Evolutionary conservation across 2,329 filamentous ascomycete species (phyloP), one percentile per base, ranked within the genome.

Genomic region (Fusarium sp.): DNA sequence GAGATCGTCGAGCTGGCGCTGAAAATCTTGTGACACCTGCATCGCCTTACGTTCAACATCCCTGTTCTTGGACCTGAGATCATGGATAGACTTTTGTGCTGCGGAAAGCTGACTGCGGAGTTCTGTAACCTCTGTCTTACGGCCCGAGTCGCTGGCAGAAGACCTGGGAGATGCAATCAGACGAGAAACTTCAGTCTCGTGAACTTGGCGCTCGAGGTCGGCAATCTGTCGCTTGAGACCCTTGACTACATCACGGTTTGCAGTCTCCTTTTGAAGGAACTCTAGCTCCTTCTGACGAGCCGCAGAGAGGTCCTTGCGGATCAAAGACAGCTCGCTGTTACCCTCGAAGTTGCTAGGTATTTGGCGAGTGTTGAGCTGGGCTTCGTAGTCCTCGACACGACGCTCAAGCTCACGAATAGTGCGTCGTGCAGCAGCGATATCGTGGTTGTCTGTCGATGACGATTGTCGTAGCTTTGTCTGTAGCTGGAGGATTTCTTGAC

Each of bases 211-310:
- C 75, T 93, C 91, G 17, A 94, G 84, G 36, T 92, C 88, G 3
- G 85, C 82, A 49, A 93, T 85, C 59, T 90, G 87, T 47, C 86
- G 84, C 76, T 91, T 92, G 60, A 92, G 85, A 21, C 83, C 81
- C 62, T 90, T 89, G 61, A 91, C 83, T 3, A 83, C 80, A 31
- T 91, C 87, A 70, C 89, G 91, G 69, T 91, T 87, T 8, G 86
- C 78, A 11, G 85, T 81, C 73, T 93, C 91, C n/a, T 89, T 88
- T 71, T 92, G 87, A 31, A 91, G 79, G 52, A 89, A 85, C 19
- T 89, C 85, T 17, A 87, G 84, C 70, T 93, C 91, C 69, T 88
- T 91, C 73, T 89, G 85, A n/a, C 90, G 86, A 6, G 90, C 86
- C 33, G 85, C 84, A 2, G 87, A 84, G 8, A 94, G 82, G 72